Conservation (phyloP, 78 protist genomes). For the Ministeria vibrans region DNA sequence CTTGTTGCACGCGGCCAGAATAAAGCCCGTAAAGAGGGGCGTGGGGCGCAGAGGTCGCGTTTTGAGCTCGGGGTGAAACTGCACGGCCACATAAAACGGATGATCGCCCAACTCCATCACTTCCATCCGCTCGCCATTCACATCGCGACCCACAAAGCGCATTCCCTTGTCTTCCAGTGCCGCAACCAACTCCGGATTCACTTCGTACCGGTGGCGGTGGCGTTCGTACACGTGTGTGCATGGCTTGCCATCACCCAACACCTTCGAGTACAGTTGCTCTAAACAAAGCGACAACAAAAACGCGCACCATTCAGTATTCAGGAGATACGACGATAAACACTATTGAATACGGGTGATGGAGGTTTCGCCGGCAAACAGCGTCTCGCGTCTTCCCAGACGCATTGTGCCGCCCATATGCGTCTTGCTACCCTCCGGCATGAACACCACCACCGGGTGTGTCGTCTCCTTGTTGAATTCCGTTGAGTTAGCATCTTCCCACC, state of each 20-base stretch:
- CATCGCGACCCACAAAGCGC: constrained; percentile 66
- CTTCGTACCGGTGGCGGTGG: constrained; percentile 92
- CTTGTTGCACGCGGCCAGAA: constrained; percentile 14
- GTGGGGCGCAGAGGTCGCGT: constrained; percentile 81
- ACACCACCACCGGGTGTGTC: constrained; percentile 52
- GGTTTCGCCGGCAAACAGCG: background rate
- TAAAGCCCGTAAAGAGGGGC: constrained; percentile 81
- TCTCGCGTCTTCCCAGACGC: constrained; percentile 85
- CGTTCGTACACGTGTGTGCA: constrained; percentile 71
- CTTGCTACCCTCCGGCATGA: constrained; percentile 87
- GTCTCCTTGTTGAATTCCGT: constrained; percentile 4
- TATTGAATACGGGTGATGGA: background rate
- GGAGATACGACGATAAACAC: background rate
- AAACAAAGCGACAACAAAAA: background rate
- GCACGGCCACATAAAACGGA: constrained; percentile 60
- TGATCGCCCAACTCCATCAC: constrained; percentile 29
- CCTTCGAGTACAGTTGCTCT: background rate
- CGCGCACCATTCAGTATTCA: background rate
- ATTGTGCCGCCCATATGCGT: constrained; percentile 95
- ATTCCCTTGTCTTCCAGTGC: constrained; percentile 64
- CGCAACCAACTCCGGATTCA: constrained; percentile 66
- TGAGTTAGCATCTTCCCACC: constrained; percentile 22
- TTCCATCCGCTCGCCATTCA: constrained; percentile 46
- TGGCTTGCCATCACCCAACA: background rate
- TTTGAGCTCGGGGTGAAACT: constrained; percentile 96